Conservation (phyloP, 106 monocot species). For the Narthecium ossifragum region DNA sequence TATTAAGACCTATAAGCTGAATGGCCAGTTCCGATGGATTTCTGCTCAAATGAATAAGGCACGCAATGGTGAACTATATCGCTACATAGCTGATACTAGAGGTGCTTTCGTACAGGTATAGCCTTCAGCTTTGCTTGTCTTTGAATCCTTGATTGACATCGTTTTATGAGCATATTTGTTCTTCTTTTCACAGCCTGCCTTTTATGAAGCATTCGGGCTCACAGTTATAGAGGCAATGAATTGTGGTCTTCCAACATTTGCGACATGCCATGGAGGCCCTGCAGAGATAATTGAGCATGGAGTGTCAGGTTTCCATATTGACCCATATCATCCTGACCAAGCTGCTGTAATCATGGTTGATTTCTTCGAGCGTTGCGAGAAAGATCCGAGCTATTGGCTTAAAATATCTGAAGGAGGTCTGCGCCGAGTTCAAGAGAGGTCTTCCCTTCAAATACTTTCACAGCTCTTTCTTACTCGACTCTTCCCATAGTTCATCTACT, state of each 20-base stretch:
- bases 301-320: slow-evolving; percentile 85
- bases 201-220: slow-evolving; percentile 93
- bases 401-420: slow-evolving; percentile 59
- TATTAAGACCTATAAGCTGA: slow-evolving; percentile 60
- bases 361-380: slow-evolving; percentile 67
- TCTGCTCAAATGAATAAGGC: slow-evolving; percentile 76
- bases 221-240: slow-evolving; percentile 96
- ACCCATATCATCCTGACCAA: slow-evolving; percentile 82
- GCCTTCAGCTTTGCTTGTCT: not conserved
- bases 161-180: not conserved
- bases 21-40: slow-evolving; percentile 93
- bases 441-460: not conserved
- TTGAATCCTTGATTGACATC: not conserved
- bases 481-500: not conserved
- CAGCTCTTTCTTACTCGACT: not conserved
- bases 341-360: slow-evolving; percentile 44
- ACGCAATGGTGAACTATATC: slow-evolving; percentile 92
- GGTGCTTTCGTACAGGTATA: slow-evolving; percentile 89
- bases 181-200: slow-evolving; percentile 60
- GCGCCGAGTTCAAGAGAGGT: slow-evolving; percentile 70
- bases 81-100: slow-evolving; percentile 80
- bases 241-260: slow-evolving; percentile 90
- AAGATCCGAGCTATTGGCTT: slow-evolving; percentile 56
- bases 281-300: slow-evolving; percentile 91
- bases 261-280: slow-evolving; percentile 85